Evolutionary conservation across 2,329 filamentous ascomycete genomes (phyloP).

Genomic region (Ascosphaera aggregata): DNA sequence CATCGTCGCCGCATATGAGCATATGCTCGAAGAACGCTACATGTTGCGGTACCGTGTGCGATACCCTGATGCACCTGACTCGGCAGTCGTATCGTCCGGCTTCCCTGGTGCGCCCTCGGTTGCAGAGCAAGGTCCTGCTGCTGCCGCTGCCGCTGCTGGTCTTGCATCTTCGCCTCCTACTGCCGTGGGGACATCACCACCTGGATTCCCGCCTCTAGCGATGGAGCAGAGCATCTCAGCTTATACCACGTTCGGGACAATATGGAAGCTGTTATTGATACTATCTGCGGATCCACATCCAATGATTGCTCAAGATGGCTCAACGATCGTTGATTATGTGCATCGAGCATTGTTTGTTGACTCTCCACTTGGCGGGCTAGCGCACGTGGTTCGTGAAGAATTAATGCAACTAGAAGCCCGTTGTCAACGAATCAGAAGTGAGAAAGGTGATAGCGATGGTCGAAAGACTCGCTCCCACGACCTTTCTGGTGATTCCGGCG

Average conservation of each 20-base stretch:
- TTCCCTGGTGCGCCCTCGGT: conserved; percentile 4
- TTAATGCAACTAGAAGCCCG: conserved; percentile 9
- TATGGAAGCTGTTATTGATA: conserved; percentile 84
- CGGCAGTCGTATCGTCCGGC: conserved; percentile 8
- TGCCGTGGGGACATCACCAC: neutral
- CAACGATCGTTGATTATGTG: conserved; percentile 66
- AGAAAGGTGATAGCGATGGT: neutral
- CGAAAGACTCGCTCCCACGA: neutral
- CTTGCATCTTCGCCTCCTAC: conserved; percentile 8
- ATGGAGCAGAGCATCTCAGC: conserved; percentile 39
- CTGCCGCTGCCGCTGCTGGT: conserved; percentile 10
- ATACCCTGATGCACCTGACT: conserved; percentile 9
- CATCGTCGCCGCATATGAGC: conserved; percentile 74
- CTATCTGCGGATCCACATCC: conserved; percentile 87
- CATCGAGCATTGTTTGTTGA: conserved; percentile 47
- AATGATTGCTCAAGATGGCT: conserved; percentile 69
- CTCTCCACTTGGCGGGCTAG: conserved; percentile 48
- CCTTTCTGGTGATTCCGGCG: neutral
- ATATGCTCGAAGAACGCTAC: conserved; percentile 62
- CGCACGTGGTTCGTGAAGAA: conserved; percentile 52
- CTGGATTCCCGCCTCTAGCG: conserved; percentile 3
- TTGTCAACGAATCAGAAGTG: neutral
- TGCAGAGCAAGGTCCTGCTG: conserved; percentile 6
- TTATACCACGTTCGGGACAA: conserved; percentile 76
- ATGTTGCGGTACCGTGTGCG: conserved; percentile 31